A percentile compares a stretch with the other conserved stretches of the same genome.
These are phyloP conservation scores for Ophioceras dolichostomum DNA, from an alignment of 2,329 filamentous ascomycete genomes.

Conservation along the genomic window DNA sequence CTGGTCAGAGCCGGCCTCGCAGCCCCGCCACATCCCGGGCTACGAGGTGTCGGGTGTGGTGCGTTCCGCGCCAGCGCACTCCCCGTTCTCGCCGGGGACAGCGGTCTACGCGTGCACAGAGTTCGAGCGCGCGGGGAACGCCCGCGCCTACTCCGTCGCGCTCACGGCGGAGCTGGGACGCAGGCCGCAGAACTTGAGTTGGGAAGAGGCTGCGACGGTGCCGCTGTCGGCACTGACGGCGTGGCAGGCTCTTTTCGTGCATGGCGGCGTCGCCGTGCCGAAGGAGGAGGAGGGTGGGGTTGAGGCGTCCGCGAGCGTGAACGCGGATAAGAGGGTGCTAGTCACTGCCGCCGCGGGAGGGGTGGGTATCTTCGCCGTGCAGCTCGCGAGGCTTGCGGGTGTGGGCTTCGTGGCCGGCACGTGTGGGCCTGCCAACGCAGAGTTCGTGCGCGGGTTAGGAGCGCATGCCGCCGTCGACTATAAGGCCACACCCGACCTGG, in stretches of 20 bases:
- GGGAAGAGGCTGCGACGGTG: constrained; percentile 13
- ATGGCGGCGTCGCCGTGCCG: constrained; percentile 6
- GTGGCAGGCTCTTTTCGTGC: constrained; percentile 13
- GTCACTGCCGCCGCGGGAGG: constrained; percentile 12
- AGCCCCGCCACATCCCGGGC: constrained; percentile 10
- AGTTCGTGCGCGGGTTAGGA: constrained; percentile 8
- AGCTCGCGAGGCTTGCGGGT: constrained; percentile 12
- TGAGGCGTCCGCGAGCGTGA: constrained; percentile 1
- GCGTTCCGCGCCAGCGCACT: constrained; percentile 10
- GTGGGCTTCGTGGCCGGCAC: constrained; percentile 8
- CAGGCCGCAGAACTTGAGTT: constrained; percentile 10
- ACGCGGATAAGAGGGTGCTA: constrained; percentile 9
- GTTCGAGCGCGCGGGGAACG: constrained; percentile 11
- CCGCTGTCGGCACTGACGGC: constrained; percentile 12
- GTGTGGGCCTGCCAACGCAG: constrained; percentile 7
- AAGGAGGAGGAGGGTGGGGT: neutral
- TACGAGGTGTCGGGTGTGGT: constrained; percentile 19
- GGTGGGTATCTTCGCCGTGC: constrained; percentile 12
- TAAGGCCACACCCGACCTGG: constrained; percentile 2
- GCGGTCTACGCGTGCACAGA: constrained; percentile 16
- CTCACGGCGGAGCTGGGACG: constrained; percentile 8
- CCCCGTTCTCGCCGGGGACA: constrained; percentile 14
- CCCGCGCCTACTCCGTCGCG: constrained; percentile 8
- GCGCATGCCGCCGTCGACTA: constrained; percentile 10
- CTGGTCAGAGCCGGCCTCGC: constrained; percentile 9